Percentiles rank a stretch among this genome's conserved stretches.
Conservation (phyloP, 2,329 filamentous ascomycete genomes). For the Aspergillus thermomutatus region DNA sequence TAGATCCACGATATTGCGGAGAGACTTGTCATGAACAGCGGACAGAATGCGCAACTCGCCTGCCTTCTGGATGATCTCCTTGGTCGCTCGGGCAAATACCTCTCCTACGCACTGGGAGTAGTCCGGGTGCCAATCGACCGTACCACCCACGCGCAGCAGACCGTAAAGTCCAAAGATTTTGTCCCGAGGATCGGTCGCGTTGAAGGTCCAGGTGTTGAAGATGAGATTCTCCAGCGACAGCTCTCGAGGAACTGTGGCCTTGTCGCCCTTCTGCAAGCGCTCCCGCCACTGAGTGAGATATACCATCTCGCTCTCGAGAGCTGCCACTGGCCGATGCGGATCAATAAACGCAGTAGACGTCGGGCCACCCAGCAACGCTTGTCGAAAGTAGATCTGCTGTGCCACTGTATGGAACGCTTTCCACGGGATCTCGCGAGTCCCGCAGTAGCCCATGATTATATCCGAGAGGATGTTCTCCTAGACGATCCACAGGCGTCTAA, state of each 20-base stretch:
- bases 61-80: background rate
- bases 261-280: background rate
- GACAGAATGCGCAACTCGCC: conserved; percentile 3
- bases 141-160: background rate
- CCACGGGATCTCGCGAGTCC: background rate
- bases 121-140: background rate
- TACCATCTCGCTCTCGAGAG: conserved; percentile 1
- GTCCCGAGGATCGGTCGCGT: conserved; percentile 1
- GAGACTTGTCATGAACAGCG: background rate
- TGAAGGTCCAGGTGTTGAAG: conserved; percentile 6
- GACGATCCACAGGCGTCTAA: conserved; percentile 1
- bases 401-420: conserved; percentile 1
- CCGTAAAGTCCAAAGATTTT: conserved; percentile 4
- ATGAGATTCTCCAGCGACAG: conserved; percentile 1
- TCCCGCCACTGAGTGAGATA: conserved; percentile 4
- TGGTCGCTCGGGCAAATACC: background rate
- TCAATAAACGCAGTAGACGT: conserved; percentile 1
- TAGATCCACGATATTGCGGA: background rate
- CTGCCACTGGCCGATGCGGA: background rate
- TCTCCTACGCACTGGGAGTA: background rate
- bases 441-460: conserved; percentile 2
- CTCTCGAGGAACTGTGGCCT: background rate
- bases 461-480: conserved; percentile 1
- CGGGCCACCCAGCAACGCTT: background rate
- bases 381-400: conserved; percentile 1